phyloP scores from a whole-genome alignment of 495 filamentous ascomycete species.

The Lophiotrema nucula region DNA sequence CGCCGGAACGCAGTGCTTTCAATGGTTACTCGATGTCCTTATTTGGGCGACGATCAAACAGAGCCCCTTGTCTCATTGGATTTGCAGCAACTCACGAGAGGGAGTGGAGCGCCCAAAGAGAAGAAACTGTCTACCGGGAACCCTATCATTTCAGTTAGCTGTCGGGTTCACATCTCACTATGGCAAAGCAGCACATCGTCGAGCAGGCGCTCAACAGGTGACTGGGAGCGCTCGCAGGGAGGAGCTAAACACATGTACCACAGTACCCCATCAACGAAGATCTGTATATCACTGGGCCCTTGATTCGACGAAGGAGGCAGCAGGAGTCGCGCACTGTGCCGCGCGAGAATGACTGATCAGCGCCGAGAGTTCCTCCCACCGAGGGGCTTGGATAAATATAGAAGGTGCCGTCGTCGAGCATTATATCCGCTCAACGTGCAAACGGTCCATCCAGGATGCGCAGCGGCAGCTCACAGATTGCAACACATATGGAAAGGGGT shows the following conservation, averaged over 20 bases:
- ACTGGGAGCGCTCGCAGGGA: neutral
- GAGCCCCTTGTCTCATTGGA: neutral
- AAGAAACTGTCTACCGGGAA: neutral
- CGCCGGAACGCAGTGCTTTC: neutral
- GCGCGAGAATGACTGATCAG: constrained; percentile 5
- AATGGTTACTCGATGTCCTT: neutral
- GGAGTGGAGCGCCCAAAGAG: neutral
- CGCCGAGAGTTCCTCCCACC: neutral
- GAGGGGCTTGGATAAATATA: neutral
- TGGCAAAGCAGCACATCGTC: no score
- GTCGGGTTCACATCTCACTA: neutral
- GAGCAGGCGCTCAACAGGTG: neutral
- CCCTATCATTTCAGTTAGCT: constrained; percentile 1
- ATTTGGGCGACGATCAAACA: constrained; percentile 1
- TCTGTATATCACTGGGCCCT: neutral
- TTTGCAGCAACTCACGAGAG: neutral
- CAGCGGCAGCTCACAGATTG: no score
- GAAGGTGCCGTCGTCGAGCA: neutral
- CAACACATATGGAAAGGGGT: no score
- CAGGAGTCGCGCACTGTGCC: constrained; percentile 7
- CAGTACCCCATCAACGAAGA: constrained; percentile 4
- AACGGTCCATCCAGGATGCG: no score
- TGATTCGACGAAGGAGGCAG: neutral
- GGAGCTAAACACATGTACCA: neutral
- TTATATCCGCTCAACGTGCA: neutral